These are phyloP conservation scores for Triticum urartu DNA, from an alignment of 176 grass and related monocot genomes.

Conservation along the genomic window DNA sequence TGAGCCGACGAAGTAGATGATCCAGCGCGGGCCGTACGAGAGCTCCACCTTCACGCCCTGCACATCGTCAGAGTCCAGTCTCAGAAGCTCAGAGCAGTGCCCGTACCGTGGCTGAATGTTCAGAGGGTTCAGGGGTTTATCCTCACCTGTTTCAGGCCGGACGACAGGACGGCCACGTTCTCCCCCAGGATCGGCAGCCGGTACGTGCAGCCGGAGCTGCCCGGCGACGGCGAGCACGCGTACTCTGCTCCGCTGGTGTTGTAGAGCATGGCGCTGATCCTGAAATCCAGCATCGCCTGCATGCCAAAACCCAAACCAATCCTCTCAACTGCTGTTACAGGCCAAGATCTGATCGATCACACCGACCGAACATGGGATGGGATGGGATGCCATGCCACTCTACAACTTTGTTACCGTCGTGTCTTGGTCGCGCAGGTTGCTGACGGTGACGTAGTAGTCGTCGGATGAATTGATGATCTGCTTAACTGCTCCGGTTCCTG, in stretches of 20 bases:
- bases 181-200: constrained; percentile 37
- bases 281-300: constrained; percentile 60
- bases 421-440: constrained; percentile 50
- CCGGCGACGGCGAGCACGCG: constrained; percentile 45
- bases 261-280: constrained; percentile 48
- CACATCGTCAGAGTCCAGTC: constrained; percentile 22
- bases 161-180: constrained; percentile 53
- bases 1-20: constrained; percentile 63
- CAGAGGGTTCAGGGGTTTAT: not conserved
- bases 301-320: not conserved
- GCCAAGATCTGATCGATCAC: not conserved
- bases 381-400: not conserved
- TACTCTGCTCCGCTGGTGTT: constrained; percentile 61
- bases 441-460: constrained; percentile 59
- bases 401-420: constrained; percentile 16
- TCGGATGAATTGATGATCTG: constrained; percentile 34
- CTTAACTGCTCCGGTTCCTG: constrained; percentile 53
- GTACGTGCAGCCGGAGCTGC: constrained; percentile 36
- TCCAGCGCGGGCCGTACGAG: constrained; percentile 68
- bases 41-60: constrained; percentile 34
- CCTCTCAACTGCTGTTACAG: not conserved
- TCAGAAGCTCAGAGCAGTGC: not conserved
- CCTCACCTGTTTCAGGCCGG: constrained; percentile 39
- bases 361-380: too few relatives aligned
- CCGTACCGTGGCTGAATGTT: not conserved